A percentile compares a stretch with the other conserved stretches of the same genome.
These are phyloP conservation scores for Saccharomycopsis fermentans DNA, from an alignment of 805 yeast species.

Conservation along the genomic window DNA sequence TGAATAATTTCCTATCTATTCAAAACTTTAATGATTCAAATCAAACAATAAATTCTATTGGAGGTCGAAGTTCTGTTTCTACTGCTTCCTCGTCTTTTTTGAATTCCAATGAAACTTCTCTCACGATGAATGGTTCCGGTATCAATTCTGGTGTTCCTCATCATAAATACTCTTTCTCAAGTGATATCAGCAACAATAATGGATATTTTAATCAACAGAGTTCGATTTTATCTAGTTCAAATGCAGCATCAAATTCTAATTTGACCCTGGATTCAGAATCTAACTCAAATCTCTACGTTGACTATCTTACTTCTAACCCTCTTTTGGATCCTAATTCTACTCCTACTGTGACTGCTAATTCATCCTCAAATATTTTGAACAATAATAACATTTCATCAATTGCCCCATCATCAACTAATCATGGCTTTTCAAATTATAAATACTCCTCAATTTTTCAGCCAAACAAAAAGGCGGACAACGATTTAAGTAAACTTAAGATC, in stretches of 20 bases:
- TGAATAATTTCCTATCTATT: neutral
- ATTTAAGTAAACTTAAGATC: neutral
- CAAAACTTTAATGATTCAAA: conserved; percentile 1
- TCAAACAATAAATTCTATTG: neutral
- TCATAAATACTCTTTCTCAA: neutral
- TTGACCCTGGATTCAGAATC: neutral
- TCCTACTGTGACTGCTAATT: neutral
- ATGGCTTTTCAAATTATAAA: neutral
- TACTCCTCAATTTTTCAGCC: neutral
- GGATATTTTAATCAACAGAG: neutral
- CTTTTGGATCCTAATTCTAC: neutral
- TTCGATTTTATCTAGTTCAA: neutral
- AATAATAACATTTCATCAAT: neutral
- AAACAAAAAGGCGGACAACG: neutral
- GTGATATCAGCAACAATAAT: neutral
- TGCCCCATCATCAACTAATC: neutral
- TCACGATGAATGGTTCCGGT: neutral
- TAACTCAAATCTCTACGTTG: neutral
- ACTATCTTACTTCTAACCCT: neutral
- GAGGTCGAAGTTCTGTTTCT: neutral
- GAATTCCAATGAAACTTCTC: neutral
- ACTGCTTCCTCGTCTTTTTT: neutral
- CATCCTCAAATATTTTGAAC: neutral
- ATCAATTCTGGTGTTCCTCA: neutral
- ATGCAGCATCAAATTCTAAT: too few species aligned